These are phyloP conservation scores for Misopates orontium DNA, from an alignment of 257 asterid genomes.

Conservation along the genomic window DNA sequence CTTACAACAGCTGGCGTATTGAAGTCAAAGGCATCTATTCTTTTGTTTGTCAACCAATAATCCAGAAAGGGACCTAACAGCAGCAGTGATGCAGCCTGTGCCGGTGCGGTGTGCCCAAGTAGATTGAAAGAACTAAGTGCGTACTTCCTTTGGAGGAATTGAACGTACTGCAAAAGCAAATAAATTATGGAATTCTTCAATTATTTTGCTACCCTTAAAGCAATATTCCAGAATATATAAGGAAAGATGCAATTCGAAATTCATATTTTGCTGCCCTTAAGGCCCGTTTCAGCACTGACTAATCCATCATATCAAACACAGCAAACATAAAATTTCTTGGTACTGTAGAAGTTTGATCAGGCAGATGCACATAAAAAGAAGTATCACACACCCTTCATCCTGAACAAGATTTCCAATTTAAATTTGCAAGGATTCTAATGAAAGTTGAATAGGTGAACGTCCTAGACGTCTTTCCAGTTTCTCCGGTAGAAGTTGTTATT, in stretches of 20 bases:
- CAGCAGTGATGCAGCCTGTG: conserved; percentile 87
- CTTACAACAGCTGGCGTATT: conserved; percentile 70
- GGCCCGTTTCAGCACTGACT: conserved; percentile 25
- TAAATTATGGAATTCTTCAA: conserved; percentile 21
- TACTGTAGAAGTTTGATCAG: conserved; percentile 17
- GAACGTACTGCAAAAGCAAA: conserved; percentile 80
- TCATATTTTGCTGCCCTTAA: background rate
- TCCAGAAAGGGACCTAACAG: conserved; percentile 88
- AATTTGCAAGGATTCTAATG: background rate
- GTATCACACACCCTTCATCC: background rate
- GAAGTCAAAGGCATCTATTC: conserved; percentile 72
- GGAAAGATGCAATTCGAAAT: background rate
- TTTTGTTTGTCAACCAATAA: conserved; percentile 92
- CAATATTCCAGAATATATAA: conserved; percentile 4
- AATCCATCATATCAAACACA: conserved; percentile 11
- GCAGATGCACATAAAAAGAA: no score
- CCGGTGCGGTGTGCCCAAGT: conserved; percentile 98
- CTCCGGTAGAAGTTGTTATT: background rate
- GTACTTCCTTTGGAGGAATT: conserved; percentile 90
- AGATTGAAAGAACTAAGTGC: conserved; percentile 95
- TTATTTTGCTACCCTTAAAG: conserved; percentile 28
- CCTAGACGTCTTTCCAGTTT: background rate
- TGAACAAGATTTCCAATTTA: background rate
- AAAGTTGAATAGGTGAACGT: background rate
- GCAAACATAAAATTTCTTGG: conserved; percentile 10